Percentiles rank a stretch among this genome's conserved stretches.
Evolutionary conservation across 768 basidiomycete genomes (phyloP).

Genomic region (Tylopilus subfusipes): DNA sequence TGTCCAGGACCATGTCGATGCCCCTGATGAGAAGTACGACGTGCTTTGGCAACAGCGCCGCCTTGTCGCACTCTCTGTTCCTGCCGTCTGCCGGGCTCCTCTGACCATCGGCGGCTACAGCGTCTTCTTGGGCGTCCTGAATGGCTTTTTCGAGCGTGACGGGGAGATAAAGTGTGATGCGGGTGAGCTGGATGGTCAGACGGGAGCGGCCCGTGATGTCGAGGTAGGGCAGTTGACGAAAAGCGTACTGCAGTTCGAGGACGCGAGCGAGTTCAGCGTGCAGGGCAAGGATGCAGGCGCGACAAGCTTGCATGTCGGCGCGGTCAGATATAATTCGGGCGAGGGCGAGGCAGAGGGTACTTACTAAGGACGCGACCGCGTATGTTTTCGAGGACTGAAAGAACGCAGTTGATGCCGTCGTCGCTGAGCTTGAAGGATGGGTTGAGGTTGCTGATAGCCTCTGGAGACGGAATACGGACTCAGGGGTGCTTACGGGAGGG

Average conservation of each 20-base stretch:
- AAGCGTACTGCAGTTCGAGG: constrained; percentile 77
- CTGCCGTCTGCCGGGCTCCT: constrained; percentile 5
- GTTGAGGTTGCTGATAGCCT: constrained; percentile 75
- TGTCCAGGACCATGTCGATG: constrained; percentile 59
- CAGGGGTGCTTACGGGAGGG: background rate
- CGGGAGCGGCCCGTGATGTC: constrained; percentile 74
- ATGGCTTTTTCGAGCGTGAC: constrained; percentile 71
- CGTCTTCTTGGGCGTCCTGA: constrained; percentile 34
- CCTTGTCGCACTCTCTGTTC: constrained; percentile 18
- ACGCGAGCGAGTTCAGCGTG: constrained; percentile 70
- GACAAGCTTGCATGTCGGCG: constrained; percentile 49
- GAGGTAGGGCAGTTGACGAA: constrained; percentile 72
- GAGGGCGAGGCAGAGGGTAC: background rate
- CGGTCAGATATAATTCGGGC: background rate
- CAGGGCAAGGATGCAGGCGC: constrained; percentile 71
- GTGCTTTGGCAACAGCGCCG: constrained; percentile 50
- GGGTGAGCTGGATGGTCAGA: constrained; percentile 70
- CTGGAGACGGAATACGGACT: constrained; percentile 34
- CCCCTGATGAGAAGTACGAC: constrained; percentile 59
- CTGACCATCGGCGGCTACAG: background rate
- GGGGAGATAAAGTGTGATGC: constrained; percentile 72
- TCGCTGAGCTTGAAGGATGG: constrained; percentile 74
- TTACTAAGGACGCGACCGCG: constrained; percentile 73
- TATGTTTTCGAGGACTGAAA: constrained; percentile 63
- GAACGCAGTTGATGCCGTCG: constrained; percentile 74